A percentile compares a stretch with the other conserved stretches of the same genome.
Conservation (phyloP, 768 basidiomycete species). For the Russula virescens region DNA sequence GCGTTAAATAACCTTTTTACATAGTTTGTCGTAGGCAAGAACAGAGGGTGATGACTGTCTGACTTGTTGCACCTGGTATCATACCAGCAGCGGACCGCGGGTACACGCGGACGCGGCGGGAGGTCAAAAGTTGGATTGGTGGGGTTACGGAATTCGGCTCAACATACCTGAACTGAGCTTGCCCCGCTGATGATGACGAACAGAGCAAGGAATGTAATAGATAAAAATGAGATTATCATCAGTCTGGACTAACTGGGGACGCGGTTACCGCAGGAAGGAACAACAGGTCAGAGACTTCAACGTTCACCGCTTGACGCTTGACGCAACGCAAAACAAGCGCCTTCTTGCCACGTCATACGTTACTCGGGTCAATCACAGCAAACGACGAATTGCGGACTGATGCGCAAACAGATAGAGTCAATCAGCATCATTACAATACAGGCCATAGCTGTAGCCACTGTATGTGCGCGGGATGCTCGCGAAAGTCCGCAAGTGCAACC, state of each 20-base stretch:
- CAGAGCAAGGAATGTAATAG: neutral
- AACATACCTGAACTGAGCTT: neutral
- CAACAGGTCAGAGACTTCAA: too few species aligned
- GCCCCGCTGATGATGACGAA: neutral
- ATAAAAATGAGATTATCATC: neutral
- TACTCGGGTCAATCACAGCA: too few species aligned
- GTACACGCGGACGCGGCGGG: too few species aligned
- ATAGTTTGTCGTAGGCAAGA: conserved; percentile 6
- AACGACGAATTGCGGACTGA: too few species aligned
- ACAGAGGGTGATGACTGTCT: neutral
- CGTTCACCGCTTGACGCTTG: neutral
- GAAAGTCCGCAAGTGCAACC: too few species aligned
- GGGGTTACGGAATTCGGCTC: too few species aligned
- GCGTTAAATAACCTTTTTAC: neutral
- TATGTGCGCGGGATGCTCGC: too few species aligned
- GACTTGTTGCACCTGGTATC: neutral
- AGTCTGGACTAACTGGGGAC: too few species aligned
- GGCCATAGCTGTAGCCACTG: too few species aligned
- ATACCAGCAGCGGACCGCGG: too few species aligned
- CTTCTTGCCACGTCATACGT: neutral
- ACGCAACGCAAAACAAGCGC: neutral
- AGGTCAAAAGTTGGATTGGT: neutral
- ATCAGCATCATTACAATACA: neutral
- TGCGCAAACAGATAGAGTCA: neutral
- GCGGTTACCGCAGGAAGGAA: too few species aligned